Percentiles rank a stretch among this genome's conserved stretches.
Conservation (phyloP, 495 filamentous ascomycete species). For the Parathielavia appendiculata region DNA sequence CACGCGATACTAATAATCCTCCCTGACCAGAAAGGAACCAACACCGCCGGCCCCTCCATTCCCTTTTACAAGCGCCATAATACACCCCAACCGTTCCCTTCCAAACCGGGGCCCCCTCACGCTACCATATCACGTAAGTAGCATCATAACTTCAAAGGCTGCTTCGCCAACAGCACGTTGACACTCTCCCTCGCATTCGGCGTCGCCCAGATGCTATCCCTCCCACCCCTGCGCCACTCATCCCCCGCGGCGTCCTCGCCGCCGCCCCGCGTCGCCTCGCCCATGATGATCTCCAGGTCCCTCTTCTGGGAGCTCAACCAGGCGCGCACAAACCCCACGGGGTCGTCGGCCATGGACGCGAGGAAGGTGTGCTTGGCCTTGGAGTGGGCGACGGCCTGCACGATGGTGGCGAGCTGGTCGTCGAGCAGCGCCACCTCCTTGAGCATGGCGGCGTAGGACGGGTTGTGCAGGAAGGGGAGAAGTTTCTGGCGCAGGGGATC, state of each 20-base stretch:
- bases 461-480: constrained; percentile 52
- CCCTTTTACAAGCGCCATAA: too few species aligned
- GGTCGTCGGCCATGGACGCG: constrained; percentile 67
- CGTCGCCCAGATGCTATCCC: constrained; percentile 49
- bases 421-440: constrained; percentile 68
- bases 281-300: constrained; percentile 84
- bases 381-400: constrained; percentile 70
- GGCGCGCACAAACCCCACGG: constrained; percentile 69
- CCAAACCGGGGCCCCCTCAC: too few species aligned
- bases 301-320: constrained; percentile 87
- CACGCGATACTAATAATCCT: too few species aligned
- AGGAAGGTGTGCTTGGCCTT: constrained; percentile 86
- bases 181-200: constrained; percentile 53
- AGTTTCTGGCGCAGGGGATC: constrained; percentile 71
- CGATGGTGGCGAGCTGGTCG: constrained; percentile 72
- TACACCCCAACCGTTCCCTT: too few species aligned
- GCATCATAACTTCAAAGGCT: constrained; percentile 11
- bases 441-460: constrained; percentile 56
- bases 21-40: too few species aligned
- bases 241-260: constrained; percentile 54
- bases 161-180: constrained; percentile 47
- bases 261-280: constrained; percentile 66
- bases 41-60: too few species aligned
- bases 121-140: too few species aligned
- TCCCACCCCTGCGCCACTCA: constrained; percentile 52